phyloP scores from a whole-genome alignment of 2,329 filamentous ascomycete species.

The Ceratocystis harringtonii region DNA sequence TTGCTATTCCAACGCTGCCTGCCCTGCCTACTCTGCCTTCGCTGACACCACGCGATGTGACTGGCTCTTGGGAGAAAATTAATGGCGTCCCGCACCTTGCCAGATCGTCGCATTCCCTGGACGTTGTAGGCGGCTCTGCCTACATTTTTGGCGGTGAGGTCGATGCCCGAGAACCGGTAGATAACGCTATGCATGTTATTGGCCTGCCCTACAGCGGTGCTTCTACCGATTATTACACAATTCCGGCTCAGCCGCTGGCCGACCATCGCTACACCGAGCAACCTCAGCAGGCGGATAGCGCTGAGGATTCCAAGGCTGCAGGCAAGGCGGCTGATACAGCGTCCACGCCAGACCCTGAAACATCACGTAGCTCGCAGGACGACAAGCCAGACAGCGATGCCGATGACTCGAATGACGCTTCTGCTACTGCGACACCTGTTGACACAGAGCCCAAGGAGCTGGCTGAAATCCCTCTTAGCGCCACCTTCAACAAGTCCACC shows the following conservation, averaged over 20 bases:
- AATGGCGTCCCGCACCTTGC: constrained; percentile 37
- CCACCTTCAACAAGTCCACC: constrained; percentile 20
- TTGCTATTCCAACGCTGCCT: constrained; percentile 26
- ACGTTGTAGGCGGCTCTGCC: constrained; percentile 39
- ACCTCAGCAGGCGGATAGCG: constrained; percentile 22
- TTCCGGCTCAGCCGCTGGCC: constrained; percentile 33
- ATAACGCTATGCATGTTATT: constrained; percentile 57
- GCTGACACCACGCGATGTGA: constrained; percentile 27
- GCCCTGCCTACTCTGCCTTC: constrained; percentile 18
- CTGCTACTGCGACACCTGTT: not conserved
- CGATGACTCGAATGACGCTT: not conserved
- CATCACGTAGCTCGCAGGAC: not conserved
- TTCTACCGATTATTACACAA: constrained; percentile 42
- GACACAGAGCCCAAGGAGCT: constrained; percentile 23
- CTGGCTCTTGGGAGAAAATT: constrained; percentile 47
- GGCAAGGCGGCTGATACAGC: constrained; percentile 14
- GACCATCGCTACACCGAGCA: not conserved
- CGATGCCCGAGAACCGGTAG: constrained; percentile 48
- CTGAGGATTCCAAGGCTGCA: constrained; percentile 20
- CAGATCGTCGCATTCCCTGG: constrained; percentile 59
- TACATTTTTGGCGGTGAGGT: constrained; percentile 69
- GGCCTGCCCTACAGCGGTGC: constrained; percentile 43
- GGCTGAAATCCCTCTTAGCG: constrained; percentile 29
- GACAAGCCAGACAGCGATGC: constrained; percentile 19
- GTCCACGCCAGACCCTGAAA: constrained; percentile 20